Conservation (phyloP, 2,329 filamentous ascomycete species). For the Sarocladium kiliense region DNA sequence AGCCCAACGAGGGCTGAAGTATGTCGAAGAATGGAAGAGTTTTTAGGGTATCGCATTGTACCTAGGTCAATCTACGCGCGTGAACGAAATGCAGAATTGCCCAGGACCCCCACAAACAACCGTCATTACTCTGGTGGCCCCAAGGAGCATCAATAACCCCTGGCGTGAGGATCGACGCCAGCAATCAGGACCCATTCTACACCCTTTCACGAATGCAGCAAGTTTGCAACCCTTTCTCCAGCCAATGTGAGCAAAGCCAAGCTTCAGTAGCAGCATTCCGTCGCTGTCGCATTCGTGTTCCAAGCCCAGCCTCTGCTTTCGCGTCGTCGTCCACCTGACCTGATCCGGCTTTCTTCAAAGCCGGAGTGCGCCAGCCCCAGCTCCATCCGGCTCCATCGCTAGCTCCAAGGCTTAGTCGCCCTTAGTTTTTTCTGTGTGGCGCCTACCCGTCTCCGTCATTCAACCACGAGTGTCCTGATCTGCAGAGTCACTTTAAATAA, state of each 20-base stretch:
- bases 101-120: neutral
- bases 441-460: neutral
- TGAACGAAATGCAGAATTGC: too few relatives aligned
- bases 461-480: neutral
- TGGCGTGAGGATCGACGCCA: neutral
- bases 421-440: neutral
- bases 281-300: constrained; percentile 1
- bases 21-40: too few relatives aligned
- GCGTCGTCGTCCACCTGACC: neutral
- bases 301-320: constrained; percentile 1
- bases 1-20: too few relatives aligned
- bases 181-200: neutral
- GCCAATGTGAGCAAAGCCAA: neutral
- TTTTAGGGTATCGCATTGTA: too few relatives aligned
- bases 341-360: neutral
- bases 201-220: neutral
- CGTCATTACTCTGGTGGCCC: neutral
- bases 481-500: neutral
- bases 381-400: constrained; percentile 1
- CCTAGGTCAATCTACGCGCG: too few relatives aligned
- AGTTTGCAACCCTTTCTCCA: neutral
- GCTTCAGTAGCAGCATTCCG: neutral
- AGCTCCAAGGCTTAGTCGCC: constrained; percentile 2
- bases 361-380: neutral
- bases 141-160: neutral